Conservation (phyloP, 2,329 filamentous ascomycete genomes). For the Trichoderma sp. region DNA sequence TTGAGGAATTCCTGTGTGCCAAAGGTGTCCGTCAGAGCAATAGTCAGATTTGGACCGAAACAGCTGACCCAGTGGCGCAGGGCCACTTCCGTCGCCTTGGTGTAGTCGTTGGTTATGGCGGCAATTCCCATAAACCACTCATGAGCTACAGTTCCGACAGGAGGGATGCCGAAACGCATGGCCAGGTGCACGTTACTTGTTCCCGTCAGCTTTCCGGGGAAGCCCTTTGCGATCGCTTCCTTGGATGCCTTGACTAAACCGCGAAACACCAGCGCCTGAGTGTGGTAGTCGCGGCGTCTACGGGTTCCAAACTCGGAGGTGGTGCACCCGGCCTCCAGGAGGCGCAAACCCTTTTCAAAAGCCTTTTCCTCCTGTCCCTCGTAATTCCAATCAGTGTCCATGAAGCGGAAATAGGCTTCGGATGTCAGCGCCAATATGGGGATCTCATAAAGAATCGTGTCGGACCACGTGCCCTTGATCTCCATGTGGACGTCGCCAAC, state of each 20-base stretch:
- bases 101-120: slow-evolving; percentile 83
- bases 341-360: slow-evolving; percentile 70
- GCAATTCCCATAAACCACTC: slow-evolving; percentile 99
- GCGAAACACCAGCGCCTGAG: slow-evolving; percentile 85
- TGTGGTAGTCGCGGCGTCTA: slow-evolving; percentile 87
- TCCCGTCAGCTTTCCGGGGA: slow-evolving; percentile 72
- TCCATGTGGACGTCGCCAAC: slow-evolving; percentile 73
- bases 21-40: slow-evolving; percentile 94
- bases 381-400: slow-evolving; percentile 89
- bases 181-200: slow-evolving; percentile 97
- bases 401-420: slow-evolving; percentile 96
- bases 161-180: slow-evolving; percentile 81
- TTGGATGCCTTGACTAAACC: slow-evolving; percentile 77
- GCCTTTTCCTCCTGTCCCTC: slow-evolving; percentile 82
- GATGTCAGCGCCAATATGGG: slow-evolving; percentile 87
- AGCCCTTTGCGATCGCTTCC: slow-evolving; percentile 62
- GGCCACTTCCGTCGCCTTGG: slow-evolving; percentile 76
- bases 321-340: slow-evolving; percentile 79
- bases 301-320: slow-evolving; percentile 94
- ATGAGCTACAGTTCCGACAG: slow-evolving; percentile 86
- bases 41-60: slow-evolving; percentile 79
- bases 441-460: slow-evolving; percentile 97
- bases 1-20: slow-evolving; percentile 85
- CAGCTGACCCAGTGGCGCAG: slow-evolving; percentile 86
- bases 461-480: slow-evolving; percentile 81